Percentiles rank a stretch among this genome's conserved stretches.
phyloP scores from a whole-genome alignment of 202 grass and related monocot genomes.

The Panicum hallii region DNA sequence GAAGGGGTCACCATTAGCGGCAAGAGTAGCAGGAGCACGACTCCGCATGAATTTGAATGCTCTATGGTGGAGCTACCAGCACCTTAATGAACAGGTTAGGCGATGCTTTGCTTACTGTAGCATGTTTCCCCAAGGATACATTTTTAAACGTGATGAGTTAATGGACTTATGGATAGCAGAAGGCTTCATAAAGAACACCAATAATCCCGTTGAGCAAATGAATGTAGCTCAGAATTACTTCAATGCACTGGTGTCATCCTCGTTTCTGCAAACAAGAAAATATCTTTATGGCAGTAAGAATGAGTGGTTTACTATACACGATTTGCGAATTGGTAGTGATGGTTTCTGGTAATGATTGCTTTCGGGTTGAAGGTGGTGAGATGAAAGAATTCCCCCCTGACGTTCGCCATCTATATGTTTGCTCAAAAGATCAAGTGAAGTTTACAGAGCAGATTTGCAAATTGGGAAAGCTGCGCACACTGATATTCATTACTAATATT shows the following conservation, averaged over 20 bases:
- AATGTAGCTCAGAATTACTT: constrained; percentile 22
- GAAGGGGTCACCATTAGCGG: constrained; percentile 41
- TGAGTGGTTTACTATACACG: constrained; percentile 2
- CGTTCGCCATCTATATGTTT: background rate
- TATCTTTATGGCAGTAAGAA: background rate
- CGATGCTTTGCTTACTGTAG: constrained; percentile 45
- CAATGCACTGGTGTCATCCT: constrained; percentile 39
- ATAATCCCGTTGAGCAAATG: background rate
- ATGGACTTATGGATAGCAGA: constrained; percentile 42
- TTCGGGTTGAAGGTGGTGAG: background rate
- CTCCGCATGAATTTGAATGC: background rate
- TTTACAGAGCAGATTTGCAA: constrained; percentile 4
- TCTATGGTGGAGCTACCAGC: constrained; percentile 47
- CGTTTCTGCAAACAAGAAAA: constrained; percentile 13
- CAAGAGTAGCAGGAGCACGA: constrained; percentile 19
- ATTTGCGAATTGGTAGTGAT: constrained; percentile 12
- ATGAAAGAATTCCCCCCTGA: background rate
- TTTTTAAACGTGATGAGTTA: background rate
- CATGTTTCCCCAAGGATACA: constrained; percentile 23
- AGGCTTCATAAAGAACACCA: constrained; percentile 31
- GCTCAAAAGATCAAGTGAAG: background rate
- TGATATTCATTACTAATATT: background rate
- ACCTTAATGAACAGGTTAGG: constrained; percentile 26
- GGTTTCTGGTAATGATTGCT: constrained; percentile 16
- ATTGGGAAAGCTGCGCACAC: background rate